Evolutionary conservation across 2,329 filamentous ascomycete genomes (phyloP), one percentile per base, ranked within the genome.

Genomic region (Cladophialophora bantiana): DNA sequence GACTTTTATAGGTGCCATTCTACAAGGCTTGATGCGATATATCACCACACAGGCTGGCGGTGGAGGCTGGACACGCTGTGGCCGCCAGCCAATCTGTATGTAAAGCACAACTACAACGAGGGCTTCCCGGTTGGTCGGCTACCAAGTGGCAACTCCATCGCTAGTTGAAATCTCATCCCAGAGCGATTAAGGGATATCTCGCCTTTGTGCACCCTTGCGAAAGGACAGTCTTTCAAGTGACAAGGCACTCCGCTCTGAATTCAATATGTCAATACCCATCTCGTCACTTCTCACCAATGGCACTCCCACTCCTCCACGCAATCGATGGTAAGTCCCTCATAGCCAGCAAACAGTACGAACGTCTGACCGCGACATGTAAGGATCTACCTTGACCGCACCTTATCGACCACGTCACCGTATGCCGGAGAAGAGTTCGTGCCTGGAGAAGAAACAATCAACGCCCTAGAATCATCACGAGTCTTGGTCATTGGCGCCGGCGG

Each of bases 351-450:
- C n/a, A 45, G 57, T 48, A 9, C 31, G 26, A 4, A 7, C 26
- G 7, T 35, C 57, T 59, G 15, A 59, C 57, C 7, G 12, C 31
- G 26, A 50, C 10, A 45, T 4, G 35, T n/a, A 69, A 96, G 93
- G 93, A 89, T 88, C 78, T 90, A 96, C 77, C 86, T 98, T 65
- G 89, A 98, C 79, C 89, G 86, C 69, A 89, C 97, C 71, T 86
- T 96, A 64, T 89, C 85, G 66, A 89, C 89, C 36, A 82, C 85
- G 3, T 94, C 95, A 1, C 93, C 95, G 1, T 97, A 92, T 78
- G 94, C 91, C 38, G 90, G 94, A 70, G 85, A 88, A 34, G 86
- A 83, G 59, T 85, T 82, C 75, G 78, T 81, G 9, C 82, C 83
- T 56, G 85, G 81, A 64, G 80, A 77, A 73, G 83, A 81, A 68